Percentiles rank a stretch among this genome's conserved stretches.
These are phyloP conservation scores for Hypoxylon perforatum DNA, from an alignment of 495 filamentous ascomycete species.

Conservation along the genomic window DNA sequence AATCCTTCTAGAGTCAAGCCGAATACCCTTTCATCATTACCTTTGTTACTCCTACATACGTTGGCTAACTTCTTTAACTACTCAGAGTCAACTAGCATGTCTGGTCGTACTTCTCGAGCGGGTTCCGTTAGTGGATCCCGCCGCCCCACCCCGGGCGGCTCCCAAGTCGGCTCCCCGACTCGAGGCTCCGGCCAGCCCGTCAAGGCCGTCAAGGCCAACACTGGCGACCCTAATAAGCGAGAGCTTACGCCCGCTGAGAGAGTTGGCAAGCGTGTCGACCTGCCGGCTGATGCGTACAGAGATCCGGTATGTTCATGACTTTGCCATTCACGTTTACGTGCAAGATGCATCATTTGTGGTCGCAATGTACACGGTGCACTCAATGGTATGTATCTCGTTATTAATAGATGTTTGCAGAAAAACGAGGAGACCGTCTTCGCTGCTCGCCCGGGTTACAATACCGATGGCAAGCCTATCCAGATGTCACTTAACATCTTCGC, in stretches of 20 bases:
- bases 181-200: constrained; percentile 18
- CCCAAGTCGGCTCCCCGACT: constrained; percentile 25
- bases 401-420: constrained; percentile 15
- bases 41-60: background rate
- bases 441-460: constrained; percentile 58
- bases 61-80: constrained; percentile 3
- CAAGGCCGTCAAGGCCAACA: constrained; percentile 42
- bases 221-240: constrained; percentile 32
- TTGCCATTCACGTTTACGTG: too few species aligned
- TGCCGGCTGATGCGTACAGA: constrained; percentile 58
- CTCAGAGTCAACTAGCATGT: constrained; percentile 17
- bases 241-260: constrained; percentile 20
- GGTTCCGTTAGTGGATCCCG: background rate
- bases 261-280: constrained; percentile 54
- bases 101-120: constrained; percentile 22
- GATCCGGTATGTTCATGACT: constrained; percentile 28
- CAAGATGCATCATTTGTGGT: too few species aligned
- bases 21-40: background rate
- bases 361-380: too few species aligned
- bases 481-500: constrained; percentile 80
- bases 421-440: constrained; percentile 24
- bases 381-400: background rate
- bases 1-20: background rate
- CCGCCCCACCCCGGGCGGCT: constrained; percentile 7
- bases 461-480: constrained; percentile 64